Evolutionary conservation across 2,329 filamentous ascomycete genomes (phyloP), one percentile per base, ranked within the genome.

Genomic region (Huntiella moniliformis): DNA sequence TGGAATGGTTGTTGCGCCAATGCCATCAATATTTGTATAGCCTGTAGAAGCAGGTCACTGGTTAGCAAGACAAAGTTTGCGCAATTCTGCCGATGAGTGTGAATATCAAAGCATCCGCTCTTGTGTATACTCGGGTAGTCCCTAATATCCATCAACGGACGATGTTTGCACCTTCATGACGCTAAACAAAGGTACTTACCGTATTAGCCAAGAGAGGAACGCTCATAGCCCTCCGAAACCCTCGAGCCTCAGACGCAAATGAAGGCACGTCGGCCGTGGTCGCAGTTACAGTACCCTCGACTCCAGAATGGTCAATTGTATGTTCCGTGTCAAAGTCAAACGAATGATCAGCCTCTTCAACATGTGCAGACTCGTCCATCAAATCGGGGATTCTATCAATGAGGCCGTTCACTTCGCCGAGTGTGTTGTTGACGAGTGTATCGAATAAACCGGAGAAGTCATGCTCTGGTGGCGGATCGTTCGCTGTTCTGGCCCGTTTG

Each of bases 141-240:
- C 35, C 35, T 37, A 7, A 37, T 10, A 13, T 13, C 6, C 35
- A 17, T 11, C 22, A 28, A 28, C 22, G 22, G 22, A 28, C 22
- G 22, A 28, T 10, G 22, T 28, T 28, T 10, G 4, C 22, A 28
- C 10, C 22, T 28, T 28, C 22, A 28, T 28, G 22, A 8, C 22
- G 22, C 7, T 8, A 28, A 10, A 28, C 22, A 15, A 16, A 39
- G 22, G 13, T 47, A 58, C 63, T 50, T 57, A 66, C 63, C 52
- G 64, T 51, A 51, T 62, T 64, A 8, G 61, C 61, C 22, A 66
- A 58, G 53, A 62, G 57, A 52, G 62, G 56, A 18, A 61, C 49
- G 45, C 58, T 64, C 46, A 58, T 57, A 36, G 58, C 56, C 50
- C 60, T 61, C 49, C 64, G 55, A 50, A 60, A 62, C 46, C 59